These are phyloP conservation scores for Cryptococcus jaspeensis DNA, from an alignment of 1,284 basidiomycete species.

Conservation along the genomic window DNA sequence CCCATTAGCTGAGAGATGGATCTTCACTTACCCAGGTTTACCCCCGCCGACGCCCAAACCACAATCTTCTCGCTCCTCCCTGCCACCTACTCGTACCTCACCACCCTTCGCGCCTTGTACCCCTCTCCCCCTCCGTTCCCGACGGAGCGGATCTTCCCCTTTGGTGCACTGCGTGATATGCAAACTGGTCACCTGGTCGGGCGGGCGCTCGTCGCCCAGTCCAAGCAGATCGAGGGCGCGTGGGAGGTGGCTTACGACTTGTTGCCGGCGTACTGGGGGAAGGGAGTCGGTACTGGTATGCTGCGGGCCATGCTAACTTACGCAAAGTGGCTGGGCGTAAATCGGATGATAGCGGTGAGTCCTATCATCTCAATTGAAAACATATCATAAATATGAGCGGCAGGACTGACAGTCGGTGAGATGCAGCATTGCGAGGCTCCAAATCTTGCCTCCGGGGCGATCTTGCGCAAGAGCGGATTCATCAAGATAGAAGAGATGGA, in stretches of 20 bases:
- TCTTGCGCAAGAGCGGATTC: neutral
- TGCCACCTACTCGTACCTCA: neutral
- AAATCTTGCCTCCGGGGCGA: neutral
- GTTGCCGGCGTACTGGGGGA: neutral
- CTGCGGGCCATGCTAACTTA: neutral
- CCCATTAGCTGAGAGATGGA: neutral
- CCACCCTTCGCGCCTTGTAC: neutral
- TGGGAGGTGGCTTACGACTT: conserved; percentile 1
- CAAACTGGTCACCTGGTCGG: neutral
- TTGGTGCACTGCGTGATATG: neutral
- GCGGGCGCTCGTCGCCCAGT: neutral
- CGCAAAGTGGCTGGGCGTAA: neutral
- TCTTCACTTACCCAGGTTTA: neutral
- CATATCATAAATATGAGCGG: too few relatives aligned
- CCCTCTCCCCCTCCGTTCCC: neutral
- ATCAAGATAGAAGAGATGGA: neutral
- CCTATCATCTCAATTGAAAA: neutral
- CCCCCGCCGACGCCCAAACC: neutral
- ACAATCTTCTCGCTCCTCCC: neutral
- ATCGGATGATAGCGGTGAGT: neutral
- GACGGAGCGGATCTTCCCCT: neutral
- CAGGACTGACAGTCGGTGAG: too few relatives aligned
- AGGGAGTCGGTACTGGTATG: neutral
- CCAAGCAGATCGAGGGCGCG: neutral
- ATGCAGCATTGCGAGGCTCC: neutral